Base-by-base conservation (phyloP, 257 asterid species). In the Solanum ossicruentum region DNA sequence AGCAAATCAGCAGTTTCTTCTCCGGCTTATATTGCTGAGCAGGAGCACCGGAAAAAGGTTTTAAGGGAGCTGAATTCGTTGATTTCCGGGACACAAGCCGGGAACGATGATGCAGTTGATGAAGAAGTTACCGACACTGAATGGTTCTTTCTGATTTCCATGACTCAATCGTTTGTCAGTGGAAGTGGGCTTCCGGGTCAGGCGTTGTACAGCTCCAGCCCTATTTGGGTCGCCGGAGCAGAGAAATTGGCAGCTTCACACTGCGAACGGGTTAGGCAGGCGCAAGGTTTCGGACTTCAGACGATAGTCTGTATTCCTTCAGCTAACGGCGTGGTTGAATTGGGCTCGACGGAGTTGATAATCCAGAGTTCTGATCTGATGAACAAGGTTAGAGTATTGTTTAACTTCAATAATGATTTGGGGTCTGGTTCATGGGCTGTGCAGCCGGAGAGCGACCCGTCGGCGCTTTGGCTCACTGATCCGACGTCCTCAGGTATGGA, bases 131-230 rank as follows among this genome's bases (percentile, higher is more conserved):
- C 86, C 18, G 88, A 87, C 60, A 85, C 88, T 8, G 88, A 85
- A 83, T 87, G 89, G 91, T 89, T 89, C 28, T 89, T 87, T 73
- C 70, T 87, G 16, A 67, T 84, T 6, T 89, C 89, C 51, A 83
- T 84, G 87, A 81, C 87, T 2, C 88, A 83, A 51, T 83, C 87
- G 7, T 89, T 87, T 55, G 81, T 39, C 12, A 73, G 36, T 54
- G 89, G 89, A 12, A 69, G 41, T 20, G 88, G 89, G 71, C 86
- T 89, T 20, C 87, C 89, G 7, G 85, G 89, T 12, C 87, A 71
- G 89, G 91, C 89, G 6, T 63, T 87, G 17, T 80, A 6, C 72
- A 72, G 73, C 21, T 85, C 86, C 13, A 81, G 80, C 21, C 90
- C 88, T 5, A 65, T 87, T 78, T 89, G 91, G 88, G 85, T 84